A percentile compares a stretch with the other conserved stretches of the same genome.
phyloP scores from a whole-genome alignment of 2,329 filamentous ascomycete species.

The Microascus cirrosus region DNA sequence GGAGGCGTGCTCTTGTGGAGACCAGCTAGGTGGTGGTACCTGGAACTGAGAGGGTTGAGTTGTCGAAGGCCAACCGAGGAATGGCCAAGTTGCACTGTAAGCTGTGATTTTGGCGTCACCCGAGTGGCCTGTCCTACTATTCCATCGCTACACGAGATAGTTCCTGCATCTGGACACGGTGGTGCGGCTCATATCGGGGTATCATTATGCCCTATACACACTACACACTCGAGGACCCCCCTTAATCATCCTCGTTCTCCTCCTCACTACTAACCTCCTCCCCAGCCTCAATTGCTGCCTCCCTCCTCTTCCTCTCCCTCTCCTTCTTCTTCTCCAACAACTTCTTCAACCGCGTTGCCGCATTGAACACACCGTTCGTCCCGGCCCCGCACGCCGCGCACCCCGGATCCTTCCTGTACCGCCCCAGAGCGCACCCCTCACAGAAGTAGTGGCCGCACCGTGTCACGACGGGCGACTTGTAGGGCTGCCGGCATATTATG shows the following conservation, averaged over 20 bases:
- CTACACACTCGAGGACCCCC: background rate
- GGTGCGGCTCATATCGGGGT: background rate
- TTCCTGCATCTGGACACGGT: constrained; percentile 11
- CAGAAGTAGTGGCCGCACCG: constrained; percentile 96
- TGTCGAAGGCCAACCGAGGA: too few relatives aligned
- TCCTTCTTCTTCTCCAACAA: constrained; percentile 64
- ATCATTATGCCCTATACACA: background rate
- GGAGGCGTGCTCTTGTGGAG: too few relatives aligned
- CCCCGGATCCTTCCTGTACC: constrained; percentile 76
- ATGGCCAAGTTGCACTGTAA: too few relatives aligned
- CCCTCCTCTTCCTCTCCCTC: constrained; percentile 45
- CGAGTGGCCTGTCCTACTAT: too few relatives aligned
- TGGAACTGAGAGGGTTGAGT: too few relatives aligned
- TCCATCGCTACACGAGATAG: too few relatives aligned
- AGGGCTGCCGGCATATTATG: constrained; percentile 71
- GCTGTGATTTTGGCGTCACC: too few relatives aligned
- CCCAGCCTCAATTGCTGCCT: constrained; percentile 37
- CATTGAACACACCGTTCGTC: constrained; percentile 84
- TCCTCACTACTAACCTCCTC: constrained; percentile 37
- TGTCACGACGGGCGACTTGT: constrained; percentile 72
- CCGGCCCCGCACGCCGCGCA: constrained; percentile 79
- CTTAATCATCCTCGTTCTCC: constrained; percentile 15
- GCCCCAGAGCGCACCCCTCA: constrained; percentile 73
- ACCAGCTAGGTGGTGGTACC: too few relatives aligned
- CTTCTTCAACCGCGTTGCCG: constrained; percentile 71